Base-by-base conservation (phyloP, 139 green algal species). In the Raphidocelis subcapitata region DNA sequence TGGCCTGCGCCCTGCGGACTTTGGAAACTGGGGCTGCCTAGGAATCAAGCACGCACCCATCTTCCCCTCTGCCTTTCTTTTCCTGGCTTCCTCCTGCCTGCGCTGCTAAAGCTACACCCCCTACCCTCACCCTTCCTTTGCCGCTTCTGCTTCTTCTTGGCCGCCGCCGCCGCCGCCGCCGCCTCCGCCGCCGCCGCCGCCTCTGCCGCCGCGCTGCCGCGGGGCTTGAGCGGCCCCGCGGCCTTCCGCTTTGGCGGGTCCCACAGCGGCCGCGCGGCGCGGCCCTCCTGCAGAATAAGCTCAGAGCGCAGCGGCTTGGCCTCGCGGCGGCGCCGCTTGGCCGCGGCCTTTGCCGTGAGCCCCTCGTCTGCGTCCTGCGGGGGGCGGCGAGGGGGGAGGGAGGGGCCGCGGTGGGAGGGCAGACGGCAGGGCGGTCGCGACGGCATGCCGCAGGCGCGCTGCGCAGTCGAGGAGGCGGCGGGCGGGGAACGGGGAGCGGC, bases 311-410 rank as follows among this genome's bases (percentile, higher is more conserved):
- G 57, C 4, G 47, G 65, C 55, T 74, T 79, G 8, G 32, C 32
- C 49, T 77, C 62, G 1, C 28, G 44, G 2, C n/a, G 60, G 33
- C 65, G 65, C 23, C 36, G 73, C 31, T 59, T 44, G 18, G 26
- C n/a, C 4, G 65, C 24, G 29, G 65, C 44, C 37, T 33, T 59
- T 24, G 47, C 36, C 1, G 52, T 55, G n/a, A 51, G 33, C 4
- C 29, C 23, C 31, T 67, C 72, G n/a, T 79, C 72, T 24, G 63
- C 72, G 24, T 23, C 29, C 67, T 75, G 49, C 60, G 26, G 55
- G 55, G 8, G 49, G 18, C 49, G 20, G 49, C 18, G 49, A n/a
- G 49, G 18, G 20, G 20, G 49, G 18, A 57, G 20, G 49, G 49
- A n/a, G 49, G 18, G 20, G 20, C 49, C 49, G 20, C 18, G 49